Evolutionary conservation across 2,329 filamentous ascomycete genomes (phyloP), one percentile per base, ranked within the genome.

Genomic region (Microthyrium microscopicum): DNA sequence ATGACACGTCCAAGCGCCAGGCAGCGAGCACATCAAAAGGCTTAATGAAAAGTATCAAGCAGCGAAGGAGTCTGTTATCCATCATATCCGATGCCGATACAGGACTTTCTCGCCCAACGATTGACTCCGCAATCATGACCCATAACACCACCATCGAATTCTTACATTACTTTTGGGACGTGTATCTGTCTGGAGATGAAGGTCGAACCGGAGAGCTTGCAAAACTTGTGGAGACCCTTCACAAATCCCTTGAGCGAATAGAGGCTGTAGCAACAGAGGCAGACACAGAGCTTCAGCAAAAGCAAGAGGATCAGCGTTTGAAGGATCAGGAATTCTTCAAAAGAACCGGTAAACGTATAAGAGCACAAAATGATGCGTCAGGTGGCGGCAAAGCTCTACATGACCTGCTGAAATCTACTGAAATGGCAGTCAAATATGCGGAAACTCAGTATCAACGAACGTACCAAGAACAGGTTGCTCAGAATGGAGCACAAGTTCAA

Each of bases 141-240:
- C 84, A 95, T 51, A 85, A 85, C 34, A 98, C 89, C 0, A 91
- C 83, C 0, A 77, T 81, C 24, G 89, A 98, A 49, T 98, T 95
- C 47, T 61, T 98, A n/a, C 81, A 87, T 46, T 91, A 95, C 53
- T 98, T 98, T 60, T 98, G 87, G 87, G 69, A 72, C 21, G 74
- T 85, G 0, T 98, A 92, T 48, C 66, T 92, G 18, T 94, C 85
- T 0, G 87, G 85, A 11, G 82, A 94, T 48, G 60, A 80, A 1
- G 76, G 82, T 39, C 75, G 82, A 21, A 81, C 82, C 1, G 66
- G 66, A 26, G 87, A 98, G 55, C 66, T 94, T 11, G 73, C 75
- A 5, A 83, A 80, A 40, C 66, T 94, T 29, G 74, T 79, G 5
- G 81, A 92, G 50, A 87, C 84, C 7, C 64, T 98, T 11, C 70